These are phyloP conservation scores for Diaporthe capsici DNA, from an alignment of 2,329 filamentous ascomycete genomes.

Conservation along the genomic window DNA sequence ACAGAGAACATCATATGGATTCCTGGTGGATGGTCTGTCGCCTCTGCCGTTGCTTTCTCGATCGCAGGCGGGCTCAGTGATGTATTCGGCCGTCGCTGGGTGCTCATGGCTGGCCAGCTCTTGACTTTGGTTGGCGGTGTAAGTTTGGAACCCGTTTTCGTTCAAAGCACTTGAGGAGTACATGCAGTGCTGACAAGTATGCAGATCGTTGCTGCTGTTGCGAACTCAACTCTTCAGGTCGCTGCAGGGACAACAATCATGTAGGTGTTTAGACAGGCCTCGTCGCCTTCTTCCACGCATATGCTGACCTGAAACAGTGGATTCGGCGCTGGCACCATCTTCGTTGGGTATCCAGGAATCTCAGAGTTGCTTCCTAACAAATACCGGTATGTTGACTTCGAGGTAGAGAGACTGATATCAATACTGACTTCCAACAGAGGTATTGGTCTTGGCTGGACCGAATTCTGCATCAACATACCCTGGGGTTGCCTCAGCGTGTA, in stretches of 20 bases:
- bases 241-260: constrained; percentile 50
- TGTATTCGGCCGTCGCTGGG: constrained; percentile 44
- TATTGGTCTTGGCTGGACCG: constrained; percentile 49
- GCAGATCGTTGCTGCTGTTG: constrained; percentile 47
- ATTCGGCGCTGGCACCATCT: constrained; percentile 51
- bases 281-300: too few relatives aligned
- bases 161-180: too few relatives aligned
- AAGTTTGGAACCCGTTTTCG: background rate
- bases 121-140: constrained; percentile 42
- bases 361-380: constrained; percentile 53
- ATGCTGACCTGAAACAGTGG: constrained; percentile 38
- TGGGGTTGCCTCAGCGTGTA: constrained; percentile 48
- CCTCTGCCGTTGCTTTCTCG: constrained; percentile 43
- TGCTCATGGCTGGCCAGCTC: constrained; percentile 42
- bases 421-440: constrained; percentile 34
- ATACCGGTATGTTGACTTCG: constrained; percentile 45
- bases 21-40: constrained; percentile 43
- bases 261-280: background rate
- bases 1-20: constrained; percentile 46
- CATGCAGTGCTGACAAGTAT: background rate
- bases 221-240: constrained; percentile 45
- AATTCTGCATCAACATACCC: constrained; percentile 49
- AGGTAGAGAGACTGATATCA: fast-evolving
- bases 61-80: constrained; percentile 41
- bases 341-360: constrained; percentile 52